A percentile compares a stretch with the other conserved stretches of the same genome.
Evolutionary conservation across 768 basidiomycete genomes (phyloP).

Genomic region (Rhodotorula sphaerocarpa): DNA sequence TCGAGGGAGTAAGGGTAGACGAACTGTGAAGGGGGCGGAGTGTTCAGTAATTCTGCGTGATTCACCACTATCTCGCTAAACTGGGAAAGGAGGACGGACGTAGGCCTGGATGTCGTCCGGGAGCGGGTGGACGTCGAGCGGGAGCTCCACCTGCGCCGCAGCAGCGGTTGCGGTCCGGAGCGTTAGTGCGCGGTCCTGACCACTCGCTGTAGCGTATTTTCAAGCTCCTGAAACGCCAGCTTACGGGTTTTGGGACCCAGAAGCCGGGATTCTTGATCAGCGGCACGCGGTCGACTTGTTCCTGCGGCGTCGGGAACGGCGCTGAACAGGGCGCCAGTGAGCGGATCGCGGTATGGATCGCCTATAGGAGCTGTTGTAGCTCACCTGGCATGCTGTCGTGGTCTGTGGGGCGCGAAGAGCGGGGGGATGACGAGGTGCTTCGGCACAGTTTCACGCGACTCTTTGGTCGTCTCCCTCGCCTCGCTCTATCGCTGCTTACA

Average conservation of each 20-base stretch:
- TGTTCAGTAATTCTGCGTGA: too few species aligned
- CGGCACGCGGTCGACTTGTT: constrained; percentile 51
- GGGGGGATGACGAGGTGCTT: too few species aligned
- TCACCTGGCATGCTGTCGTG: too few species aligned
- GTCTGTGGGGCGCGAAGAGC: too few species aligned
- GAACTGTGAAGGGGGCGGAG: constrained; percentile 53
- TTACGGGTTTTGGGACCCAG: constrained; percentile 70
- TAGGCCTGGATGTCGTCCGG: constrained; percentile 85
- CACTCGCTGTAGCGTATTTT: background rate
- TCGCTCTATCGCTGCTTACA: too few species aligned
- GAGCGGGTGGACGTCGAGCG: constrained; percentile 86
- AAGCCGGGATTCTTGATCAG: constrained; percentile 88
- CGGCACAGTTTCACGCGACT: too few species aligned
- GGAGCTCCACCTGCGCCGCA: constrained; percentile 71
- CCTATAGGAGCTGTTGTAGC: too few species aligned
- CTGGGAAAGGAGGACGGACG: constrained; percentile 49
- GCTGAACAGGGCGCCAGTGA: too few species aligned
- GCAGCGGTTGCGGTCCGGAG: background rate
- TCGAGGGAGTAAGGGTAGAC: constrained; percentile 95
- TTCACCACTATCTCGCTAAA: too few species aligned
- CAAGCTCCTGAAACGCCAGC: constrained; percentile 12
- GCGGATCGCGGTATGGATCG: too few species aligned
- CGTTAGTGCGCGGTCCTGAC: too few species aligned
- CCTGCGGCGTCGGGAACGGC: constrained; percentile 1
- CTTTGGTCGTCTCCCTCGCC: too few species aligned